Base-by-base conservation (phyloP, 2,329 filamentous ascomycete species). In the Scleromitrula shiraiana region DNA sequence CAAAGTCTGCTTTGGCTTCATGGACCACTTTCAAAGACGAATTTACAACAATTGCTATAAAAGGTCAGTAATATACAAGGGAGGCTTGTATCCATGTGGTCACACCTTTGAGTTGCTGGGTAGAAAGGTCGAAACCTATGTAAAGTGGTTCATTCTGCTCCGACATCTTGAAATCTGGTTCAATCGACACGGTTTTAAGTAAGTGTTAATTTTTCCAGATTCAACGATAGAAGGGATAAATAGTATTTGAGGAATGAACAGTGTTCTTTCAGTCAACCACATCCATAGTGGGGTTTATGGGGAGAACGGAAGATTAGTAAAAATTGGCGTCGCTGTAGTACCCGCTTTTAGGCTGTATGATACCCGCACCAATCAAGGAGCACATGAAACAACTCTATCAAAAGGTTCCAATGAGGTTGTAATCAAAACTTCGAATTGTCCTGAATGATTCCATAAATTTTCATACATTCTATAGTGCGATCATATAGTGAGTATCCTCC, bases 1-100 rank as follows among this genome's bases (percentile, higher is more conserved):
- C 93, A 62, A 98, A 97, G 68, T 95, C 90, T 65, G 95, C 90
- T 65, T 94, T 95, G 62, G 88, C 88, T 67, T 95, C 80, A 58
- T 88, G 78, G 14, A 86, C 72, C 42, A 93, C 83, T 59, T 85
- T 84, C 54, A 97, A 80, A 58, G 88, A 77, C 4, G 89, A 88
- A 48, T 83, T 80, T 56, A 97, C 85, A 43, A 93, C 84, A 56
- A 97, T 83, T 57, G 82, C 86, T 91, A 29, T 15, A 22, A 19
- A 43, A 36, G 36, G 50, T 62, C 29, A 60, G 59, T 43, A 41
- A 35, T 43, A 26, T 20, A 26, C 33, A 23, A 19, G 5, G 36
- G 43, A 10, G 35, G 48, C 38, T 50, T 30, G 38, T 32, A 19
- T 46, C 50, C 49, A 53, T 35, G 50, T 36, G 22, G 20, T 29